phyloP scores from a whole-genome alignment of 2,329 filamentous ascomycete species.

The Zymoseptoria pseudotritici region DNA sequence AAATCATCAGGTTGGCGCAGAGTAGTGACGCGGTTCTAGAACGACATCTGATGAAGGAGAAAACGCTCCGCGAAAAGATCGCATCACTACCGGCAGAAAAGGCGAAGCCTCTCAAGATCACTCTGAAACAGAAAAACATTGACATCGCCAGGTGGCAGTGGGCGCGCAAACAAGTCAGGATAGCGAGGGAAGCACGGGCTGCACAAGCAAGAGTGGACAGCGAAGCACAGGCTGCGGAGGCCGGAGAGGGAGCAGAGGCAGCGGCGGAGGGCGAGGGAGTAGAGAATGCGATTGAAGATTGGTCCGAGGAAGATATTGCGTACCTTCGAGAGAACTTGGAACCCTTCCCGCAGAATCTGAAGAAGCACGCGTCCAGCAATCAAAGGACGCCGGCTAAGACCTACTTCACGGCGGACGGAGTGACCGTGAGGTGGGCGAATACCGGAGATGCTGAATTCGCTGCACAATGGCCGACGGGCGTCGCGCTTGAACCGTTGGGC shows the following conservation, averaged over 20 bases:
- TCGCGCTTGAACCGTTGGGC: constrained; percentile 27
- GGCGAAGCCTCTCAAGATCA: not conserved
- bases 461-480: constrained; percentile 26
- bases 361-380: not conserved
- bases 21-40: not conserved
- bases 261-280: not conserved
- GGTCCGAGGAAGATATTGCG: constrained; percentile 3
- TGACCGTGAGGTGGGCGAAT: constrained; percentile 31
- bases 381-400: constrained; percentile 7
- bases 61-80: not conserved
- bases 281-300: not conserved
- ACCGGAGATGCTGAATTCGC: constrained; percentile 33
- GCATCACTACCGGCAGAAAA: not conserved
- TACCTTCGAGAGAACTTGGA: not conserved
- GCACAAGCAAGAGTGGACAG: not conserved
- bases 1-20: constrained; percentile 16
- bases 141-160: not conserved
- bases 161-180: not conserved
- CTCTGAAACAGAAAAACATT: not conserved
- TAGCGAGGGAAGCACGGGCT: not conserved
- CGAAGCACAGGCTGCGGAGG: not conserved
- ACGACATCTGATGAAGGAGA: not conserved
- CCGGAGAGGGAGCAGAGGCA: not conserved
- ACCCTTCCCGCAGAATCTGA: not conserved
- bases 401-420: constrained; percentile 22